Percentiles rank a stretch among this genome's conserved stretches.
These are phyloP conservation scores for Cutaneotrichosporon dermatis DNA, from an alignment of 1,284 basidiomycete species.

Conservation along the genomic window DNA sequence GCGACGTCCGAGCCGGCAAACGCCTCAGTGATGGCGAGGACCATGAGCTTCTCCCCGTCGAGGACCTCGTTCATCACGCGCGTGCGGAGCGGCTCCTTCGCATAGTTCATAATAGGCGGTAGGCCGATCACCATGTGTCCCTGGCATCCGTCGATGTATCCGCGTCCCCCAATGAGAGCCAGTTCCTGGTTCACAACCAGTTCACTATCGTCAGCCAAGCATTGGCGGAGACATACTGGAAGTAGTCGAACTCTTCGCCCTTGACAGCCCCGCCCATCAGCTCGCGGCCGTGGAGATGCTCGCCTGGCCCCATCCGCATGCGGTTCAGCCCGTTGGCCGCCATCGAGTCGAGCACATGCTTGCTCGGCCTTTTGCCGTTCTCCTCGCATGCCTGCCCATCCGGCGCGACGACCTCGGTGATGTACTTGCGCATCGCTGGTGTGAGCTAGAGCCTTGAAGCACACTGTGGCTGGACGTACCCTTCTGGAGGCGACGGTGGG, in stretches of 20 bases:
- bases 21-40: constrained; percentile 83
- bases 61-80: constrained; percentile 77
- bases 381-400: constrained; percentile 64
- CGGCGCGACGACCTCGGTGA: constrained; percentile 55
- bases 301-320: constrained; percentile 78
- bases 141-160: constrained; percentile 52
- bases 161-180: constrained; percentile 72
- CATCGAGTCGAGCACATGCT: constrained; percentile 47
- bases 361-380: constrained; percentile 64
- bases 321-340: constrained; percentile 69
- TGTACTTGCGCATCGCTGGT: constrained; percentile 51
- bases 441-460: background rate
- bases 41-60: constrained; percentile 63
- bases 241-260: constrained; percentile 81
- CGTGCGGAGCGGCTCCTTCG: constrained; percentile 54
- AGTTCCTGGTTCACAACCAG: constrained; percentile 87
- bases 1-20: constrained; percentile 88
- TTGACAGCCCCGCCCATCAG: constrained; percentile 77
- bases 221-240: constrained; percentile 44
- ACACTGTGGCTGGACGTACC: constrained; percentile 9
- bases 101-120: constrained; percentile 58
- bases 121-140: constrained; percentile 49
- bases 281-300: constrained; percentile 73
- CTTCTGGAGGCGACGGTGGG: constrained; percentile 50
- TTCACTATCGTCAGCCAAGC: constrained; percentile 45